These are phyloP conservation scores for Phialocephala sp. DNA, from an alignment of 2,329 filamentous ascomycete species.

Conservation along the genomic window DNA sequence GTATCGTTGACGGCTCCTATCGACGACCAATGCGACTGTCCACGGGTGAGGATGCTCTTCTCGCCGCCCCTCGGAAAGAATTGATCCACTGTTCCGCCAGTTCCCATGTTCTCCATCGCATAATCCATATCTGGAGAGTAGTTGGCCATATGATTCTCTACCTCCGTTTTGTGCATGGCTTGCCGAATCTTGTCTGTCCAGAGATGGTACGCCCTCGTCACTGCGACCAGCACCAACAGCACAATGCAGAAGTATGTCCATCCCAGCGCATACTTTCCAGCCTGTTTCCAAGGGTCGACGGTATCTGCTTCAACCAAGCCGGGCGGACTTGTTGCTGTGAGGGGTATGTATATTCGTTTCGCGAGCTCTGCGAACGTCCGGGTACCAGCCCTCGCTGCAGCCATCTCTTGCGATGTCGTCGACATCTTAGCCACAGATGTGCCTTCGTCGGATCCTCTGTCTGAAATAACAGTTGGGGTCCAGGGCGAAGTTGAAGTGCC, in stretches of 20 bases:
- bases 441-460: background rate
- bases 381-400: constrained; percentile 34
- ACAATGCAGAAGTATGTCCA: constrained; percentile 89
- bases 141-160: constrained; percentile 66
- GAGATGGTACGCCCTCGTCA: constrained; percentile 81
- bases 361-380: constrained; percentile 38
- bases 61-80: constrained; percentile 74
- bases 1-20: constrained; percentile 77
- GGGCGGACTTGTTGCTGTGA: constrained; percentile 63
- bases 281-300: constrained; percentile 79
- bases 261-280: constrained; percentile 84
- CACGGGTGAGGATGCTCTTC: constrained; percentile 62
- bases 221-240: constrained; percentile 68
- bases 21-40: constrained; percentile 75
- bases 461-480: constrained; percentile 15
- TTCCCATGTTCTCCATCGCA: constrained; percentile 63
- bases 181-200: constrained; percentile 94
- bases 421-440: constrained; percentile 23
- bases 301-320: constrained; percentile 66
- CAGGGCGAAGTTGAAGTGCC: constrained; percentile 15
- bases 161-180: constrained; percentile 84
- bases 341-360: constrained; percentile 62
- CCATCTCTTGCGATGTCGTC: constrained; percentile 25
- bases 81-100: constrained; percentile 60
- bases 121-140: constrained; percentile 64